Conservation (phyloP, 2,329 filamentous ascomycete species). For the Truncatella angustata region DNA sequence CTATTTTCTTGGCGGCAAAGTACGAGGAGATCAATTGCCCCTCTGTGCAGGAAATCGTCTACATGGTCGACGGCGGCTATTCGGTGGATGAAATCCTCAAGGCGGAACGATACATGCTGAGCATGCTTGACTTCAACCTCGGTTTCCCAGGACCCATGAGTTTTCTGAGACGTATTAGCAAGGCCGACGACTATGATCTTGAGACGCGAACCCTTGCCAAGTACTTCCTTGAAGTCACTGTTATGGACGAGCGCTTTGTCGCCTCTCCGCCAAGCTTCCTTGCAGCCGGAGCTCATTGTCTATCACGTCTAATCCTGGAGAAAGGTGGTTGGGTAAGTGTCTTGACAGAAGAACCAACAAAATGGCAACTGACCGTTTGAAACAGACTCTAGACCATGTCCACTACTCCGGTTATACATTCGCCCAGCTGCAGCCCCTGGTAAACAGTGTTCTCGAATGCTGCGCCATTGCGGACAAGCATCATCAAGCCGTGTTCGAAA, state of each 20-base stretch:
- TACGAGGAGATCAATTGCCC: conserved; percentile 99
- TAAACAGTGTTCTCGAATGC: conserved; percentile 81
- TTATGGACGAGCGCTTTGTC: conserved; percentile 98
- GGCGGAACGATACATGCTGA: conserved; percentile 97
- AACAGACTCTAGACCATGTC: conserved; percentile 75
- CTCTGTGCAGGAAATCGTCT: conserved; percentile 91
- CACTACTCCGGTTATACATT: conserved; percentile 95
- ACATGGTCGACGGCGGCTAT: conserved; percentile 96
- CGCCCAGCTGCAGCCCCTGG: conserved; percentile 73
- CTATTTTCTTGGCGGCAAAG: conserved; percentile 93
- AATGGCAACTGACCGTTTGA: conserved; percentile 31
- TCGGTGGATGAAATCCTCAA: conserved; percentile 89
- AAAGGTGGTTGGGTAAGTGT: conserved; percentile 89
- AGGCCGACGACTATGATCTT: conserved; percentile 95
- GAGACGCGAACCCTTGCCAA: conserved; percentile 95
- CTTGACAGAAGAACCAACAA: not conserved
- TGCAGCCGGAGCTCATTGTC: conserved; percentile 87
- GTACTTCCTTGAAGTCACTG: conserved; percentile 93
- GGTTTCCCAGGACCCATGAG: conserved; percentile 99
- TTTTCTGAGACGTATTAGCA: conserved; percentile 94
- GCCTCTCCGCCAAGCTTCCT: conserved; percentile 86
- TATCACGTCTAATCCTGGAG: conserved; percentile 82
- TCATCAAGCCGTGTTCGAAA: conserved; percentile 84
- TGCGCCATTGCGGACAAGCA: conserved; percentile 79
- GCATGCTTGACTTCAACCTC: conserved; percentile 91